Base-by-base conservation (phyloP, 257 asterid species). In the Penstemon eatonii region DNA sequence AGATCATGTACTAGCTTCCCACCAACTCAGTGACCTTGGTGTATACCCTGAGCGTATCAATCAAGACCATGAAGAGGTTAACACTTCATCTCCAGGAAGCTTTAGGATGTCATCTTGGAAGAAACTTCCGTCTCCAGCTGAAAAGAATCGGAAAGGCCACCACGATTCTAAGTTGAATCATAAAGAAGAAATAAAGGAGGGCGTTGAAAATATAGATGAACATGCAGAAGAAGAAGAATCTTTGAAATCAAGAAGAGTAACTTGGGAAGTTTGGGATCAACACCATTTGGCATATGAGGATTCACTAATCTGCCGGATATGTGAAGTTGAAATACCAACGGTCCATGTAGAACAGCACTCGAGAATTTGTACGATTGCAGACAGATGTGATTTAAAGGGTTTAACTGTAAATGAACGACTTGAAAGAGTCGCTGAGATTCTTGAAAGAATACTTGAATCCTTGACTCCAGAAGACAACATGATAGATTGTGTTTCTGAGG, bases 341-440 rank as follows among this genome's bases (percentile, higher is more conserved):
- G 79, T 87, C 44, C 89, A 88, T 76, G 97, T 94, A 50, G 99
- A 94, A 76, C 96, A 82, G 47, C 99, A 94, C 81, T 94, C 97
- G 33, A 83, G 95, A 79, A 89, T 94, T 70, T 94, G 99, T 81
- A 87, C 99, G 7, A 80, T 94, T 75, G 97, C 87, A 44, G 97
- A 94, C 82, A 87, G 96, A 81, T 94, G 99, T 81, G 99, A 94
- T 84, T 82, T 89, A 37, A 94, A 94, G 82, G 99, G 99, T 69
- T 76, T 91, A 79, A 80, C 87, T 13, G 84, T 87, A 68, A 91
- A 94, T 65, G 96, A 91, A 69, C 79, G 99, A 49, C 91, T 94
- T 64, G 89, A 82, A 79, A 91, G 99, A 79, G 85, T 89, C 75
- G 83, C 85, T 7, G 96, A 91, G 67, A 80, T 93, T 74, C 90